Base-by-base conservation (phyloP, 2,329 filamentous ascomycete species). In the Cytospora piceicola region DNA sequence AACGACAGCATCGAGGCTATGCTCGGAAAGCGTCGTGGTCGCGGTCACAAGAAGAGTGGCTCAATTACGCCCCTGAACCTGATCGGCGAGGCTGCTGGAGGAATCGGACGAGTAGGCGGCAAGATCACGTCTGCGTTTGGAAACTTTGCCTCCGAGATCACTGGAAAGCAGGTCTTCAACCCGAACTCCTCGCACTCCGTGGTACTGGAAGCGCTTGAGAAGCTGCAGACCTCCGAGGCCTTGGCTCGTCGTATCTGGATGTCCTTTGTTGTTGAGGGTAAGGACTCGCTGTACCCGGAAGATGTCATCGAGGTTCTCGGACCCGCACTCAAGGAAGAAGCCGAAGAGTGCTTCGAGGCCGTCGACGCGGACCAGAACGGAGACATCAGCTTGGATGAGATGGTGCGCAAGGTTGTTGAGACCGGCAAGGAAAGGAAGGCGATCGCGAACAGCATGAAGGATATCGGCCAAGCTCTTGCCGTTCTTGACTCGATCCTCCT, bases 181-280 rank as follows among this genome's bases (percentile, higher is more conserved):
- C 90, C 93, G 17, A 94, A 92, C 73, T 91, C 93, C 6, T 89
- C 94, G 0, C 94, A 97, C 75, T 95, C 93, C 0, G 88, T 98
- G 58, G 93, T 98, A 6, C 83, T 96, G 15, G 88, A 96, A 75
- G 95, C 94, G 11, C 83, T 98, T 36, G 94, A 97, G 77, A 94
- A 93, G 79, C 88, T 86, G 53, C 84, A 85, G 67, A 91, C 93
- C 8, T 92, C 93, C 0, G 94, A 98, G 76, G 95, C 95, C n/a
- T 81, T 98, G 65, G 94, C 92, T n/a, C 90, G 88, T 71, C 90
- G 95, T 73, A 90, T 98, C 69, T 98, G 95, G 95, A 96, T 97
- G 92, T 97, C 94, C 0, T 96, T 97, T 75, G 95, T 97, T 1
- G 88, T 95, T 4, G 94, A 98, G 77, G 93, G 93, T 71, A 89